A percentile compares a stretch with the other conserved stretches of the same genome.
Evolutionary conservation across 2,329 filamentous ascomycete species (phyloP).

Genomic region (Botrytis porri): DNA sequence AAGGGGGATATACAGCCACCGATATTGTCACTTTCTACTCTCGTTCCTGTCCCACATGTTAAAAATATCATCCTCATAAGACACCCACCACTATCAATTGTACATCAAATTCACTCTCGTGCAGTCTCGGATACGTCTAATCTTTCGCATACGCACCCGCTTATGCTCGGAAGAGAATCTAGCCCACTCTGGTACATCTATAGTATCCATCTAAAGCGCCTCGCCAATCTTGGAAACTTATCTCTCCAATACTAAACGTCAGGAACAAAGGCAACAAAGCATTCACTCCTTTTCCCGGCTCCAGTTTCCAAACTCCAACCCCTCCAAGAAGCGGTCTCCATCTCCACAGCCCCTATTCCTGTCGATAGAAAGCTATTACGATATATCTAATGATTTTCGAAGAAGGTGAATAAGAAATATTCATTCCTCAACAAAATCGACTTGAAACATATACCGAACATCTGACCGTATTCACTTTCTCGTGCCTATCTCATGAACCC

Average conservation of each 20-base stretch:
- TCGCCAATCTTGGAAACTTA: not conserved
- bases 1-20: not conserved
- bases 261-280: conserved; percentile 15
- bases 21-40: not conserved
- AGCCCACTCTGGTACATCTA: not conserved
- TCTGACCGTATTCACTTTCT: conserved; percentile 14
- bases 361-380: not conserved
- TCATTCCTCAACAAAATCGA: not conserved
- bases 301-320: not conserved
- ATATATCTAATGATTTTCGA: not conserved
- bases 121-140: conserved; percentile 3
- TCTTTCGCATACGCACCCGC: not conserved
- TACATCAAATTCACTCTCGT: not conserved
- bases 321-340: not conserved
- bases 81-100: not conserved
- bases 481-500: not conserved
- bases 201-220: not conserved
- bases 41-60: not conserved
- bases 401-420: not conserved
- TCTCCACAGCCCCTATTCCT: not conserved
- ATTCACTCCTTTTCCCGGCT: not conserved
- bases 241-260: not conserved
- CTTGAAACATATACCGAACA: conserved; percentile 15
- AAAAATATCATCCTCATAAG: not conserved
- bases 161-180: not conserved